These are phyloP conservation scores for Pterulicium gracile DNA, from an alignment of 1,284 basidiomycete species.

Conservation along the genomic window DNA sequence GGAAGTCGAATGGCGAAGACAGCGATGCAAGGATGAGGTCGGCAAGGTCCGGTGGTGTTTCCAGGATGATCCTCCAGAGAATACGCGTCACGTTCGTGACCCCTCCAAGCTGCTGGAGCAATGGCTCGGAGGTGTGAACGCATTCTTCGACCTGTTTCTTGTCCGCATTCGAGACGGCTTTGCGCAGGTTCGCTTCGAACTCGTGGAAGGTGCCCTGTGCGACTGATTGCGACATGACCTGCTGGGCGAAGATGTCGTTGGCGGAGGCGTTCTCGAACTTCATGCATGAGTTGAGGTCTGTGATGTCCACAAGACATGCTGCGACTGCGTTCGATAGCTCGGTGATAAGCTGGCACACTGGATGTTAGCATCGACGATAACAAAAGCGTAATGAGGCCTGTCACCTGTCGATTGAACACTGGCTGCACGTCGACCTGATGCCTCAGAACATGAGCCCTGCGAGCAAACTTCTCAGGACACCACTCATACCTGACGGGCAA, in stretches of 20 bases:
- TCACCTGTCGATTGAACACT: slow-evolving; percentile 90
- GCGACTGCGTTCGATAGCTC: slow-evolving; percentile 94
- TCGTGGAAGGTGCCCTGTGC: slow-evolving; percentile 74
- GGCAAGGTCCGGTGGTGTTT: slow-evolving; percentile 62
- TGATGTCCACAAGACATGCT: slow-evolving; percentile 86
- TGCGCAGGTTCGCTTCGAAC: slow-evolving; percentile 77
- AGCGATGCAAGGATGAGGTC: slow-evolving; percentile 69
- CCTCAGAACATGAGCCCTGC: too few species aligned
- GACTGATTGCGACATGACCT: slow-evolving; percentile 51
- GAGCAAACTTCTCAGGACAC: too few species aligned
- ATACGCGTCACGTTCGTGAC: slow-evolving; percentile 67
- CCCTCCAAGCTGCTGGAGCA: slow-evolving; percentile 40
- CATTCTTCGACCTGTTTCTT: slow-evolving; percentile 55
- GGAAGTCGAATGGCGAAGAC: slow-evolving; percentile 71
- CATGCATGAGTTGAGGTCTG: slow-evolving; percentile 70
- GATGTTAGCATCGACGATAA: not conserved
- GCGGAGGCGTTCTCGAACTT: slow-evolving; percentile 54
- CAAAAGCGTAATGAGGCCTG: slow-evolving; percentile 14
- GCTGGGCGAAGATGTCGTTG: slow-evolving; percentile 58
- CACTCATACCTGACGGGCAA: slow-evolving; percentile 69
- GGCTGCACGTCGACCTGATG: slow-evolving; percentile 93
- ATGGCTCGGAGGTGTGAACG: slow-evolving; percentile 54
- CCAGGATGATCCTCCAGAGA: slow-evolving; percentile 83
- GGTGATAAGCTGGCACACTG: slow-evolving; percentile 65
- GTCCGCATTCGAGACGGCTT: slow-evolving; percentile 58